Evolutionary conservation across 768 basidiomycete species (phyloP).

Genomic region (Roridomyces roridus): DNA sequence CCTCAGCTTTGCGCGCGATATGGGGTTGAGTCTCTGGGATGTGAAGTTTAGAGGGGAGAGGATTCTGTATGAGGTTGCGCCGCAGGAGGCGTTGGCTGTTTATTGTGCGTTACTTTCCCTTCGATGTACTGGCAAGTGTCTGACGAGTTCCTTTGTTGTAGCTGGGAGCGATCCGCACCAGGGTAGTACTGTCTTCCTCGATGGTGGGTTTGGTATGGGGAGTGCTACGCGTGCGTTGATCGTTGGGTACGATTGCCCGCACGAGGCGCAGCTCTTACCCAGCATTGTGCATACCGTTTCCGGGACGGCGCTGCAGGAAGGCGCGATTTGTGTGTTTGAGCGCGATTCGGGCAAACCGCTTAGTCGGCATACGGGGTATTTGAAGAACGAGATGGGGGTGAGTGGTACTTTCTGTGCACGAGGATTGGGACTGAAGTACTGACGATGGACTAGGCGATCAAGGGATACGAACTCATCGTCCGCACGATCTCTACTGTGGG

Average conservation of each 20-base stretch:
- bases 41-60: conserved; percentile 62
- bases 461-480: conserved; percentile 63
- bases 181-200: conserved; percentile 65
- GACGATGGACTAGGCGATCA: conserved; percentile 57
- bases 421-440: too few species aligned
- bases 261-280: conserved; percentile 64
- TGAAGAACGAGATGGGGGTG: conserved; percentile 58
- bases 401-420: not conserved
- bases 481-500: conserved; percentile 66
- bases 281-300: conserved; percentile 55
- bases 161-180: conserved; percentile 70
- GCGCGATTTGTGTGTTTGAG: conserved; percentile 71
- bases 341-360: conserved; percentile 64
- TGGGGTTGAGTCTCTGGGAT: conserved; percentile 69
- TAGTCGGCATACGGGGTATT: conserved; percentile 60
- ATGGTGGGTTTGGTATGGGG: conserved; percentile 71
- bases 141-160: too few species aligned
- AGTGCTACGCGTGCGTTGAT: conserved; percentile 61
- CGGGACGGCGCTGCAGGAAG: conserved; percentile 52
- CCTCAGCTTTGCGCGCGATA: conserved; percentile 68
- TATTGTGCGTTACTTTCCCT: conserved; percentile 44
- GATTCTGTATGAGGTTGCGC: conserved; percentile 65
- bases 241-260: conserved; percentile 72
- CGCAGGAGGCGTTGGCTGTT: conserved; percentile 69
- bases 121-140: too few species aligned